Evolutionary conservation across 1,139 yeast genomes (phyloP).

Genomic region (Petasospora rhodanensis): DNA sequence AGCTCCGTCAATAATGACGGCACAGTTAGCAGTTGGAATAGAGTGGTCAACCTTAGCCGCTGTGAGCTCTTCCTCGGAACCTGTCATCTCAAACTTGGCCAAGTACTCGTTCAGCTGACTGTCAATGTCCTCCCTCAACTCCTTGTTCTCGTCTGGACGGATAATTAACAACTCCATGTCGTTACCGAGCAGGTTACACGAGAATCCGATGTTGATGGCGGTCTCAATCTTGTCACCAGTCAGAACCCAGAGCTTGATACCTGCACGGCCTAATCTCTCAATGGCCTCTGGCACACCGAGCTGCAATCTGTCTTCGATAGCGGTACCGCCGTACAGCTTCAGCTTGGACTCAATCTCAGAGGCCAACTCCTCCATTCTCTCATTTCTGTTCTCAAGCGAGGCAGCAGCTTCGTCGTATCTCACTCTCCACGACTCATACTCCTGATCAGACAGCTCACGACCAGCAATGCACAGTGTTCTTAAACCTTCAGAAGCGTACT

Average conservation of each 20-base stretch:
- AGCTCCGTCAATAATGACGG: conserved; percentile 90
- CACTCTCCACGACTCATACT: conserved; percentile 63
- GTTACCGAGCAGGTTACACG: conserved; percentile 83
- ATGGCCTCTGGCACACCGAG: conserved; percentile 96
- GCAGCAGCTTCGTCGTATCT: conserved; percentile 74
- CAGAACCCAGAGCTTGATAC: conserved; percentile 93
- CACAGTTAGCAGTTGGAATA: conserved; percentile 74
- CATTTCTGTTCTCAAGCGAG: conserved; percentile 74
- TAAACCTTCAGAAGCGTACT: conserved; percentile 94
- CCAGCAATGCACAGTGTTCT: conserved; percentile 93
- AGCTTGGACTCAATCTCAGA: conserved; percentile 76
- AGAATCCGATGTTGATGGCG: conserved; percentile 95
- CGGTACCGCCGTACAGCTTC: conserved; percentile 86
- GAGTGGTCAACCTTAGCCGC: conserved; percentile 72
- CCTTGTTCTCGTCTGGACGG: conserved; percentile 32
- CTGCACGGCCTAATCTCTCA: conserved; percentile 78
- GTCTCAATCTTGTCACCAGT: conserved; percentile 98
- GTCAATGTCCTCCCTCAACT: conserved; percentile 28
- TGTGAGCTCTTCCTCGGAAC: conserved; percentile 46
- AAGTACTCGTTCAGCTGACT: conserved; percentile 56
- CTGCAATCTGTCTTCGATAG: conserved; percentile 93
- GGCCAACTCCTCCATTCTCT: conserved; percentile 68
- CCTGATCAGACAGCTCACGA: conserved; percentile 58
- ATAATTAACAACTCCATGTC: conserved; percentile 84
- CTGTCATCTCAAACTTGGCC: conserved; percentile 59